phyloP scores from a whole-genome alignment of 768 basidiomycete species.

The Rhodotorula paludigena region DNA sequence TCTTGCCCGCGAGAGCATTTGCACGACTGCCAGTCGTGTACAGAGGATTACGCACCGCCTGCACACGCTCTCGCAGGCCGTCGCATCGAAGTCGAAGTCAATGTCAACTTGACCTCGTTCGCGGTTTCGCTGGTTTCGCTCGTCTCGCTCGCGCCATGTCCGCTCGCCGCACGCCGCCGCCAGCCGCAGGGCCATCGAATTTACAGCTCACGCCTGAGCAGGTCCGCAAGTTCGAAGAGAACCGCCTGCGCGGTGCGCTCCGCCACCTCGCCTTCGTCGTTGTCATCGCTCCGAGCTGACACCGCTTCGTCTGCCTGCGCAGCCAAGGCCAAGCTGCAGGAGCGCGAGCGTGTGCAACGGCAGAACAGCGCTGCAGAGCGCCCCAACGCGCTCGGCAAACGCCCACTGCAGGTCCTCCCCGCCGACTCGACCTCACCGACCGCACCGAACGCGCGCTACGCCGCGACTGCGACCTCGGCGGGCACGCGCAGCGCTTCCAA shows the following conservation, averaged over 20 bases:
- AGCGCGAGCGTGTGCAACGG: conserved; percentile 18
- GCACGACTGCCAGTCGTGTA: no score
- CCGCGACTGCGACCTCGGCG: neutral
- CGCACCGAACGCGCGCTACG: conserved; percentile 42
- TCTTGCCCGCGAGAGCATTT: no score
- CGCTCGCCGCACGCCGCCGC: neutral
- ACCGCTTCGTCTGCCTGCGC: neutral
- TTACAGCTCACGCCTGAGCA: conserved; percentile 26
- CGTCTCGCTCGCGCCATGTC: neutral
- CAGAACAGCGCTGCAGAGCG: conserved; percentile 4
- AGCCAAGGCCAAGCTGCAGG: conserved; percentile 40
- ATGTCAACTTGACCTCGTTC: neutral
- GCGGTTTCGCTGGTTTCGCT: neutral
- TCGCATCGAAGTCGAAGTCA: no score
- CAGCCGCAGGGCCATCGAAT: no score
- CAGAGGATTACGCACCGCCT: no score
- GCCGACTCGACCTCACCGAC: conserved; percentile 63
- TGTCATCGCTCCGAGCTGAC: neutral
- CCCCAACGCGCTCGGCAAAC: conserved; percentile 60
- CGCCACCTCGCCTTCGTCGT: no score
- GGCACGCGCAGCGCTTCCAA: neutral
- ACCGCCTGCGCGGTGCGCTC: conserved; percentile 30
- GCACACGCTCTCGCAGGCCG: no score
- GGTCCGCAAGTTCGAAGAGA: conserved; percentile 17
- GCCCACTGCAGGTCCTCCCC: conserved; percentile 60